A percentile compares a stretch with the other conserved stretches of the same genome.
phyloP scores from a whole-genome alignment of 305 asterid genomes.

The Caryopteris hybrid region DNA sequence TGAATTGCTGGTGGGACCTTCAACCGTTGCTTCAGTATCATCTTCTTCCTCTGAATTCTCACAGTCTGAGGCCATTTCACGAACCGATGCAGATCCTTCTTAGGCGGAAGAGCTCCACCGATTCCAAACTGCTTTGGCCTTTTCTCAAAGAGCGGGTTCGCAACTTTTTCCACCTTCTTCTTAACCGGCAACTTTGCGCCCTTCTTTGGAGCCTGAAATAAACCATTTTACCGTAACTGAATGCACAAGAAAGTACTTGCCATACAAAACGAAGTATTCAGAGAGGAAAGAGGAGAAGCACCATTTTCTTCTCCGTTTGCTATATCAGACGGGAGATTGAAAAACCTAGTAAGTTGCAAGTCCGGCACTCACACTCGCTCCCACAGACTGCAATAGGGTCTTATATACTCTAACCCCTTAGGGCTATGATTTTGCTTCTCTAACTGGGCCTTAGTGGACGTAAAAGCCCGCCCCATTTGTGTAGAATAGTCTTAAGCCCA shows the following conservation, averaged over 20 bases:
- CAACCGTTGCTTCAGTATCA: conserved; percentile 70
- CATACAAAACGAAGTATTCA: not conserved
- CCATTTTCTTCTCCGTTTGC: conserved; percentile 1
- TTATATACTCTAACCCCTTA: not conserved
- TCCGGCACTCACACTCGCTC: not conserved
- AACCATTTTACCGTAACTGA: not conserved
- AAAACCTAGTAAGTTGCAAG: not conserved
- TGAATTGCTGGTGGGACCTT: conserved; percentile 84
- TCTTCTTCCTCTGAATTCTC: conserved; percentile 65
- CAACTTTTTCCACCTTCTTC: conserved; percentile 58
- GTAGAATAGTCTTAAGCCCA: too few relatives aligned
- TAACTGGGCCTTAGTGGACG: too few relatives aligned
- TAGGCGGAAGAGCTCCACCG: conserved; percentile 89
- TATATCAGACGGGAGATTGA: not conserved
- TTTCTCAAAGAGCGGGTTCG: conserved; percentile 71
- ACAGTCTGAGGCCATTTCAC: conserved; percentile 76
- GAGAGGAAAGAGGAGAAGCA: not conserved
- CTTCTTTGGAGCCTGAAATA: conserved; percentile 60
- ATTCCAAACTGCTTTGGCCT: conserved; percentile 81
- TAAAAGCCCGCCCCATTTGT: too few relatives aligned
- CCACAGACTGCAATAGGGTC: not conserved
- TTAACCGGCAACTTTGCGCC: conserved; percentile 48
- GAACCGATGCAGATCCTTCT: conserved; percentile 66
- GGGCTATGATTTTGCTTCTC: too few relatives aligned
- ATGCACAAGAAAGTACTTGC: not conserved